These are phyloP conservation scores for Lipomyces yamanashiensis DNA, from an alignment of 805 yeast genomes.

Conservation along the genomic window DNA sequence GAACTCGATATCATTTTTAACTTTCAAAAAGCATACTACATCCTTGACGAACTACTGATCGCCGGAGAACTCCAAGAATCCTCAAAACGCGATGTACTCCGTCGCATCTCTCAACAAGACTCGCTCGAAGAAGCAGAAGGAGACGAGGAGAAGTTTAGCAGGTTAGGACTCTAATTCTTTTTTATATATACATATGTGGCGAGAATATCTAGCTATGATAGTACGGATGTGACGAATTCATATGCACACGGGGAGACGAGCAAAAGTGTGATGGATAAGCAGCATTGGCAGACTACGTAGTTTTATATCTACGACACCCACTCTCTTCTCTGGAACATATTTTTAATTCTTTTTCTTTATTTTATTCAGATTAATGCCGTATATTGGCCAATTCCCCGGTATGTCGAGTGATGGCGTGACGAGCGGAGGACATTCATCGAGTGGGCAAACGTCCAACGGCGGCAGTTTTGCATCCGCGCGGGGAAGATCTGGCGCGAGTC, in stretches of 20 bases:
- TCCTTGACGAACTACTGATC: constrained; percentile 83
- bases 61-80: constrained; percentile 89
- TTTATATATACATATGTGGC: background rate
- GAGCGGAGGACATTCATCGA: background rate
- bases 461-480: constrained; percentile 21
- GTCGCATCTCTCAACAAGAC: constrained; percentile 81
- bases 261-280: too few relatives aligned
- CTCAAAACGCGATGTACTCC: constrained; percentile 76
- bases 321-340: too few relatives aligned
- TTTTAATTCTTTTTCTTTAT: background rate
- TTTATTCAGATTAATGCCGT: constrained; percentile 29
- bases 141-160: constrained; percentile 48
- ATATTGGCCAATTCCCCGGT: constrained; percentile 32
- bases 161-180: constrained; percentile 20
- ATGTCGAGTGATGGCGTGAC: constrained; percentile 21
- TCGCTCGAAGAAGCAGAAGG: constrained; percentile 81
- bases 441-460: constrained; percentile 7
- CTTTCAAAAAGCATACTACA: constrained; percentile 90
- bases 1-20: constrained; percentile 96
- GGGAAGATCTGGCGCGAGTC: constrained; percentile 20
- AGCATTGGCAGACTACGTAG: too few relatives aligned
- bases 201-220: background rate
- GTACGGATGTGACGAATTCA: constrained; percentile 2
- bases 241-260: background rate
- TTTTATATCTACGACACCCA: too few relatives aligned